These are phyloP conservation scores for Suillus subluteus DNA, from an alignment of 768 basidiomycete genomes.

Conservation along the genomic window DNA sequence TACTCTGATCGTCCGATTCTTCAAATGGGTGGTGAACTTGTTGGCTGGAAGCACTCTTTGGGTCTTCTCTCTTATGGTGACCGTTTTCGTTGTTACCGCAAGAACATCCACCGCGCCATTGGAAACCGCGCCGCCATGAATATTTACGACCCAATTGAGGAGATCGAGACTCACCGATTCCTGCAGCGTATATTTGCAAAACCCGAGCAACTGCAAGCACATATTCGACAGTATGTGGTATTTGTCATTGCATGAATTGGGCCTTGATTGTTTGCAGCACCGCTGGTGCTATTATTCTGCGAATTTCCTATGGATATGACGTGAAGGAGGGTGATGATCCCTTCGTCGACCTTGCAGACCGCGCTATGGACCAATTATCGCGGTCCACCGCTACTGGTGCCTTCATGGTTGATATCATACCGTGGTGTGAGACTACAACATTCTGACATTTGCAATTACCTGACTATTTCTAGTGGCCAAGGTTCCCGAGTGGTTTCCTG, in stretches of 20 bases:
- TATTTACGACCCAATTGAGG: slow-evolving; percentile 39
- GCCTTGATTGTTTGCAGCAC: slow-evolving; percentile 33
- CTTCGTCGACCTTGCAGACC: slow-evolving; percentile 54
- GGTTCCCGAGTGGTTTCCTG: slow-evolving; percentile 64
- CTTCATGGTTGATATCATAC: slow-evolving; percentile 55
- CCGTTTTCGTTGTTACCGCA: slow-evolving; percentile 45
- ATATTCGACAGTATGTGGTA: slow-evolving; percentile 45
- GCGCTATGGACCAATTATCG: slow-evolving; percentile 54
- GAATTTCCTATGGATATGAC: slow-evolving; percentile 58
- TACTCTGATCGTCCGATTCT: slow-evolving; percentile 66
- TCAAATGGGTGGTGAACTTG: slow-evolving; percentile 41
- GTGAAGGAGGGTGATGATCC: slow-evolving; percentile 55
- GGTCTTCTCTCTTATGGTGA: slow-evolving; percentile 43
- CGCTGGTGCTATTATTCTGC: slow-evolving; percentile 56
- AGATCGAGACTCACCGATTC: slow-evolving; percentile 46
- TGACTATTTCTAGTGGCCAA: slow-evolving; percentile 36
- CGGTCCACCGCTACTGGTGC: slow-evolving; percentile 49
- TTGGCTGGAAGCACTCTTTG: slow-evolving; percentile 37
- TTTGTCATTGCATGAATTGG: slow-evolving; percentile 2
- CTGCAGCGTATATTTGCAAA: slow-evolving; percentile 42
- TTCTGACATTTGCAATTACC: neutral
- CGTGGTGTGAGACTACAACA: slow-evolving; percentile 35
- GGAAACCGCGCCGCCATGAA: slow-evolving; percentile 43
- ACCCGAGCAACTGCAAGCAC: slow-evolving; percentile 38
- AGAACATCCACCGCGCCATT: slow-evolving; percentile 42